phyloP scores from a whole-genome alignment of 208 protist genomes.

The Acanthamoeba culbertsoni region DNA sequence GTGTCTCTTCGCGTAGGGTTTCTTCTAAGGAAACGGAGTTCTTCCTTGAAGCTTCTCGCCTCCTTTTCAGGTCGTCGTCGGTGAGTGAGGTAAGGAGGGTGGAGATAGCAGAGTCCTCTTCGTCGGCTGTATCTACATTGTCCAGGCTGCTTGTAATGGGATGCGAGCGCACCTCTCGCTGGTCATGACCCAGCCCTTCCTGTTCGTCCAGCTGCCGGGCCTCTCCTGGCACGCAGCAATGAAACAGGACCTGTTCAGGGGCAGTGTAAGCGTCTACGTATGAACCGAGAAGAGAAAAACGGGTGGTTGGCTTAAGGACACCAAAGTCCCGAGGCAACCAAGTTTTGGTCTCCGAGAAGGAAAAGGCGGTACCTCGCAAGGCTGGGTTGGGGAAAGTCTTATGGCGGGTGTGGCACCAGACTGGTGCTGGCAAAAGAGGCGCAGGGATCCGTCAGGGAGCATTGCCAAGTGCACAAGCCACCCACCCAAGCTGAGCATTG shows the following conservation, averaged over 20 bases:
- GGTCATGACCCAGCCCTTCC: background rate
- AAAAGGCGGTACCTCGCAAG: background rate
- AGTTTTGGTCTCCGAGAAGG: background rate
- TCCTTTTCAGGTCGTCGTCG: background rate
- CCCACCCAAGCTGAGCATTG: background rate
- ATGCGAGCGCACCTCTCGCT: background rate
- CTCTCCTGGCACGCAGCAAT: too few relatives aligned
- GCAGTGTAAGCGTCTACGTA: too few relatives aligned
- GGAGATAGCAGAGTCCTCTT: background rate
- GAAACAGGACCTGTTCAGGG: too few relatives aligned
- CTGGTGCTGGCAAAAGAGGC: background rate
- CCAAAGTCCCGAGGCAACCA: too few relatives aligned
- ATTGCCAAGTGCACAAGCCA: background rate
- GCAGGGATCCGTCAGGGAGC: background rate
- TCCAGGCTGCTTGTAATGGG: background rate
- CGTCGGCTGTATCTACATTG: background rate
- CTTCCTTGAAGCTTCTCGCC: too few relatives aligned
- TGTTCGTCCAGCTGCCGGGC: too few relatives aligned
- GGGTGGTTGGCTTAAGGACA: too few relatives aligned
- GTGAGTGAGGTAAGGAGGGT: conserved; percentile 22
- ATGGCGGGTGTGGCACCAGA: background rate
- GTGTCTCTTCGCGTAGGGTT: background rate
- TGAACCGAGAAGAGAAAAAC: too few relatives aligned
- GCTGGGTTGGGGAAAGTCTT: background rate
- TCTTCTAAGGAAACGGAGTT: too few relatives aligned